A percentile compares a stretch with the other conserved stretches of the same genome.
Conservation (phyloP, 1,139 yeast species). For the Diutina neorugosa region DNA sequence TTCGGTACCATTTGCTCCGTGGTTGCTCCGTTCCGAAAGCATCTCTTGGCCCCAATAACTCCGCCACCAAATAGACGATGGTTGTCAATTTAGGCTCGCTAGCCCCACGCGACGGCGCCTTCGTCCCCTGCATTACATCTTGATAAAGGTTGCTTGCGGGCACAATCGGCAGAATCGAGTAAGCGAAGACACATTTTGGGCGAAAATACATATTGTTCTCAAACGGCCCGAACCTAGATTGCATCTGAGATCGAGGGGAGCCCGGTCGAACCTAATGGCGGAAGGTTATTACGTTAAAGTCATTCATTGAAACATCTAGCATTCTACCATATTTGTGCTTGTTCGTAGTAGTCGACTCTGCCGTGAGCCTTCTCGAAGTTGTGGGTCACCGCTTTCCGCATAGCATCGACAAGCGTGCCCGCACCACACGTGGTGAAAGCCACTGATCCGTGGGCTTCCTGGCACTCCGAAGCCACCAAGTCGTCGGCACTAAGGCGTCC, state of each 20-base stretch:
- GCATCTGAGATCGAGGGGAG: too few relatives aligned
- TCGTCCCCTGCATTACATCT: neutral
- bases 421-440: conserved; percentile 10
- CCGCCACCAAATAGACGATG: too few relatives aligned
- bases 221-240: neutral
- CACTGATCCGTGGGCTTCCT: conserved; percentile 7
- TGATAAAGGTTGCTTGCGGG: too few relatives aligned
- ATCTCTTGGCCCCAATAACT: too few relatives aligned
- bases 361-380: conserved; percentile 7
- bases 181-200: neutral
- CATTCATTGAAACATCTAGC: too few relatives aligned
- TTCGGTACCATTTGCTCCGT: too few relatives aligned
- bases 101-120: too few relatives aligned
- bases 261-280: too few relatives aligned
- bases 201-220: neutral
- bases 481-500: conserved; percentile 22
- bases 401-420: conserved; percentile 8
- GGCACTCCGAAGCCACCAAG: conserved; percentile 6
- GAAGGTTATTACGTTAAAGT: too few relatives aligned
- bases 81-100: too few relatives aligned
- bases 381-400: conserved; percentile 7
- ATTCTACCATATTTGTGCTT: conserved; percentile 8
- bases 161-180: neutral
- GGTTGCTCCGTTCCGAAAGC: too few relatives aligned
- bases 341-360: conserved; percentile 10